These are phyloP conservation scores for Exophiala xenobiotica DNA, from an alignment of 2,329 filamentous ascomycete genomes.

Conservation along the genomic window DNA sequence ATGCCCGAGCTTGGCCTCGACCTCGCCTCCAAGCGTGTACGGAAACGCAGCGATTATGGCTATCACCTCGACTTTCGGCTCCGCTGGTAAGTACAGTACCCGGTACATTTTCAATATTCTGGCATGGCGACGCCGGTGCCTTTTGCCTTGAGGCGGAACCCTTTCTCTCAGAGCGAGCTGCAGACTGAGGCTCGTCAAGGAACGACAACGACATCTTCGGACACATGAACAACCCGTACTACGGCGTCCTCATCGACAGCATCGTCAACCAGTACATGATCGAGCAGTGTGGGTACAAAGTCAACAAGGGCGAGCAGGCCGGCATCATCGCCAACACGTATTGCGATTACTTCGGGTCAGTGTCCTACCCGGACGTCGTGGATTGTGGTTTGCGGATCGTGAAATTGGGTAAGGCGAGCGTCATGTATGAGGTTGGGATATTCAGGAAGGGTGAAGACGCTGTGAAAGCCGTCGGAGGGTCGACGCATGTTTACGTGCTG, in stretches of 20 bases:
- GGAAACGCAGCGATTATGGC: slow-evolving; percentile 25
- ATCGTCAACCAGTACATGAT: slow-evolving; percentile 89
- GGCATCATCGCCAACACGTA: slow-evolving; percentile 82
- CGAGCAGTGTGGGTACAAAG: slow-evolving; percentile 70
- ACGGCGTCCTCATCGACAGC: slow-evolving; percentile 84
- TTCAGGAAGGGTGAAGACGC: slow-evolving; percentile 72
- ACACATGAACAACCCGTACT: slow-evolving; percentile 88
- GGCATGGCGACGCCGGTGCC: too few species aligned
- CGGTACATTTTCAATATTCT: too few species aligned
- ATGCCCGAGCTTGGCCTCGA: slow-evolving; percentile 17
- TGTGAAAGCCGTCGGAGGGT: slow-evolving; percentile 81
- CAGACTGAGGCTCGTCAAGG: slow-evolving; percentile 48
- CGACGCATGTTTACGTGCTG: slow-evolving; percentile 86
- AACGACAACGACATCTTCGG: slow-evolving; percentile 93
- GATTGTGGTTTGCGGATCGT: slow-evolving; percentile 80
- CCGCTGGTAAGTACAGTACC: slow-evolving; percentile 23
- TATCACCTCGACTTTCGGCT: slow-evolving; percentile 29
- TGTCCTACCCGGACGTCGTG: slow-evolving; percentile 77
- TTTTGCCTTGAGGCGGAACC: too few species aligned
- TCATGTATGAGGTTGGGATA: slow-evolving; percentile 84
- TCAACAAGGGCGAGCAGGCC: slow-evolving; percentile 68
- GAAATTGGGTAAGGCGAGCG: slow-evolving; percentile 80
- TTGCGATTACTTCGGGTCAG: slow-evolving; percentile 79
- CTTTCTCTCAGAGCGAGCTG: neutral
- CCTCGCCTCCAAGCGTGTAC: slow-evolving; percentile 27